phyloP scores from a whole-genome alignment of 2,329 filamentous ascomycete genomes.

The Pyricularia sp. region DNA sequence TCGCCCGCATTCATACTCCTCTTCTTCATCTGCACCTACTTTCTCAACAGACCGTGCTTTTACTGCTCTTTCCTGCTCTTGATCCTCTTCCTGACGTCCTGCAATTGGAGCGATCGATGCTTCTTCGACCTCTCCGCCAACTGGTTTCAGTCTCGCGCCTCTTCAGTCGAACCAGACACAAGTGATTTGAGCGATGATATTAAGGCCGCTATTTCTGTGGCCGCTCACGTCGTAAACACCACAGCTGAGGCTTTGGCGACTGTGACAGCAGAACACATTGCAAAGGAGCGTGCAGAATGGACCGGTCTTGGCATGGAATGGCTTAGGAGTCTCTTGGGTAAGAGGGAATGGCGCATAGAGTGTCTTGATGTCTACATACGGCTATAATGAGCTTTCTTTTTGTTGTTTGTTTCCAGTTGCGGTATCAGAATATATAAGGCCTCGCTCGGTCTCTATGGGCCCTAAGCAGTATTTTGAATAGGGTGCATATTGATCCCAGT shows the following conservation, averaged over 20 bases:
- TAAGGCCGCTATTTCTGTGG: constrained; percentile 22
- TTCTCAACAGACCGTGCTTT: constrained; percentile 90
- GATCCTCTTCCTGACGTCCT: constrained; percentile 66
- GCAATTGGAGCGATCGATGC: constrained; percentile 77
- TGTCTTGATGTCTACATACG: constrained; percentile 82
- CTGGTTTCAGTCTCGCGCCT: constrained; percentile 76
- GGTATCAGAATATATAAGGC: background rate
- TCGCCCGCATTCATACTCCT: constrained; percentile 76
- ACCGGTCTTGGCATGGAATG: constrained; percentile 73
- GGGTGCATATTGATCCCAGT: background rate
- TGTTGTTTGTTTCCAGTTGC: background rate
- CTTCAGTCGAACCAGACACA: constrained; percentile 13
- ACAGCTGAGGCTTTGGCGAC: constrained; percentile 56
- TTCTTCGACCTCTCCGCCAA: constrained; percentile 88
- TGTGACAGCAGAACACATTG: constrained; percentile 50
- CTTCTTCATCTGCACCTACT: constrained; percentile 87
- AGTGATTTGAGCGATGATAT: constrained; percentile 18
- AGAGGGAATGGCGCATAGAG: constrained; percentile 79
- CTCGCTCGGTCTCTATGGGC: background rate
- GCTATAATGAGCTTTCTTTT: constrained; percentile 34
- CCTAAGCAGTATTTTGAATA: background rate
- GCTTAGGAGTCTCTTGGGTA: constrained; percentile 68
- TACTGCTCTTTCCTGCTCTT: constrained; percentile 95
- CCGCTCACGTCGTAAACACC: constrained; percentile 49
- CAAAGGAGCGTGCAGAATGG: constrained; percentile 48